A percentile compares a stretch with the other conserved stretches of the same genome.
Evolutionary conservation across 1,284 basidiomycete species (phyloP).

Genomic region (Rhodofomes roseus): DNA sequence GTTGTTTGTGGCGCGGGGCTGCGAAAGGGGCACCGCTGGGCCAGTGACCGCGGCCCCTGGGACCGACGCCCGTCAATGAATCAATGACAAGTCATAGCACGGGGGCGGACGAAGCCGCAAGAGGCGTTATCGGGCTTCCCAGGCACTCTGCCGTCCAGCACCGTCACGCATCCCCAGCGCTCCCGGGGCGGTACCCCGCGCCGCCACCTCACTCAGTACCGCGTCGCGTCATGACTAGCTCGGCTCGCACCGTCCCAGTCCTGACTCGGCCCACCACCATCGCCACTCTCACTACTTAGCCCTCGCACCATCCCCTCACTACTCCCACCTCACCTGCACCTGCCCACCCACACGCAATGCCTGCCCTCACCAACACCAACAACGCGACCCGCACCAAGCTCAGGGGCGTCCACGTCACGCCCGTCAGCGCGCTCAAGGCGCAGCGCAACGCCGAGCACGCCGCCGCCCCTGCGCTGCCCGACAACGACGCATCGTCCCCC

Average conservation of each 20-base stretch:
- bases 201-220: background rate
- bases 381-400: background rate
- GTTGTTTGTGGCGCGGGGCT: too few relatives aligned
- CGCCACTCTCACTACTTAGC: background rate
- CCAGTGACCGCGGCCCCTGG: too few relatives aligned
- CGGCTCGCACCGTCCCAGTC: background rate
- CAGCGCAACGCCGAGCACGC: background rate
- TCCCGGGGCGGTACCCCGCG: conserved; percentile 3
- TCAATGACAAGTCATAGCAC: too few relatives aligned
- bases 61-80: too few relatives aligned
- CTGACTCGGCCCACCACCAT: conserved; percentile 3
- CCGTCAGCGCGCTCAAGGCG: background rate
- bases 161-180: too few relatives aligned
- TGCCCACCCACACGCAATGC: conserved; percentile 6
- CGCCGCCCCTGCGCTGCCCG: background rate
- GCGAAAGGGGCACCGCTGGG: too few relatives aligned
- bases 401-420: background rate
- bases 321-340: background rate
- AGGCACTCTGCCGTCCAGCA: background rate
- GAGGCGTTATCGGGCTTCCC: background rate
- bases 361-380: conserved; percentile 4
- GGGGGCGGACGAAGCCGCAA: background rate
- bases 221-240: background rate
- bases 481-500: conserved; percentile 1
- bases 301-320: background rate